These are phyloP conservation scores for Ustilago curta DNA, from an alignment of 1,284 basidiomycete genomes.

Conservation along the genomic window DNA sequence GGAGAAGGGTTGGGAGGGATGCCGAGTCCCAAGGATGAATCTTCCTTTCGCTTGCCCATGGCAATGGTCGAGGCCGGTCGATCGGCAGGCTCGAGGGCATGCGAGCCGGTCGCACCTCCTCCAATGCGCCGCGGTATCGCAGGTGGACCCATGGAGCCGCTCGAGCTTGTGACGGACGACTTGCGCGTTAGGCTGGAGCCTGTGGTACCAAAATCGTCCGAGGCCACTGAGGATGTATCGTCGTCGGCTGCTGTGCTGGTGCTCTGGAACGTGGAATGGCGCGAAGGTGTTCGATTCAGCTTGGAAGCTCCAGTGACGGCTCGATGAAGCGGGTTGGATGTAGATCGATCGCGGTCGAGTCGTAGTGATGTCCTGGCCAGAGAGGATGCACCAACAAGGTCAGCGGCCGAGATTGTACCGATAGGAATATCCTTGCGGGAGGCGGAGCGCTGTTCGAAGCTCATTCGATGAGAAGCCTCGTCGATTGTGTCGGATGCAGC, in stretches of 20 bases:
- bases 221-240: constrained; percentile 36
- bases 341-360: constrained; percentile 38
- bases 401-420: constrained; percentile 5
- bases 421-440: constrained; percentile 17
- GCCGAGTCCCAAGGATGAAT: constrained; percentile 42
- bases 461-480: constrained; percentile 11
- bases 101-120: constrained; percentile 21
- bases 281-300: constrained; percentile 31
- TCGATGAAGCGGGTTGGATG: constrained; percentile 38
- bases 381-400: constrained; percentile 19
- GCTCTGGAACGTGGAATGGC: constrained; percentile 23
- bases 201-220: constrained; percentile 35
- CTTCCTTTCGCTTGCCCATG: constrained; percentile 49
- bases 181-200: constrained; percentile 48
- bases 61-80: constrained; percentile 38
- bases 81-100: constrained; percentile 33
- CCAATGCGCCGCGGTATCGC: constrained; percentile 38
- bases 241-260: constrained; percentile 22
- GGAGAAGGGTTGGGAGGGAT: constrained; percentile 43
- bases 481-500: constrained; percentile 34
- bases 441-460: constrained; percentile 20
- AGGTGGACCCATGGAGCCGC: constrained; percentile 51
- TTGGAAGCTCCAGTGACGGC: constrained; percentile 29
- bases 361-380: constrained; percentile 18
- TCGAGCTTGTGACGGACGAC: constrained; percentile 47